Evolutionary conservation across 2,329 filamentous ascomycete species (phyloP), one percentile per base, ranked within the genome.

Genomic region (Alternaria hordeiaustralica): DNA sequence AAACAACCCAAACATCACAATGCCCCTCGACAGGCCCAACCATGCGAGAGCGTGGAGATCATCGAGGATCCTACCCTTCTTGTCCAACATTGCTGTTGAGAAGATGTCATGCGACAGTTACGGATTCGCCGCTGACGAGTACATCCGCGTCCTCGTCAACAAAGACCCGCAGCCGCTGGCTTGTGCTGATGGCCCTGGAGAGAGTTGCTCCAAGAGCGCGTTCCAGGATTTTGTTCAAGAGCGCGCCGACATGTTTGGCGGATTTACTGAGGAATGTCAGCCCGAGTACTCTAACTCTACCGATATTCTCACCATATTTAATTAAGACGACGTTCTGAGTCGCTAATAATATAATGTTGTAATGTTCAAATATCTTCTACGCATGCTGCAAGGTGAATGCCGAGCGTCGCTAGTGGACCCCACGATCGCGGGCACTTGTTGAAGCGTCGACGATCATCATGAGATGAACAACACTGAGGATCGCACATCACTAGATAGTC

Each of bases 41-140:
- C 84, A 88, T 75, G 82, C 84, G 23, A 86, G 89, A 25, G 86
- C 84, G 2, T 92, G 89, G 89, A 85, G 84, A 72, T 88, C 86
- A 66, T 89, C 87, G 3, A 82, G 87, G 64, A 83, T 91, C 41
- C 77, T 92, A 28, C 88, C 89, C 0, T 92, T 92, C 75, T 78
- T 91, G 55, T 85, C 86, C 28, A 91, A 92, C 74, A 82, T 92
- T 23, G 89, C 88, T 1, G 84, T 92, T 44, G 90, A 92, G 82
- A 84, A 86, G 55, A 80, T 92, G 77, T 83, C 88, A 58, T 92
- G 90, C 76, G 83, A 84, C n/a, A 85, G 85, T 69, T 85, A 85
- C 62, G 86, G 87, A 7, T 88, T 83, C 72, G 71, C 77, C 18
- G 76, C 75, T 10, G 84, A 84, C 11, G 84, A 87, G 3, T 87